A percentile compares a stretch with the other conserved stretches of the same genome.
Conservation (phyloP, 345 rosid species). For the Streptanthus diversifolius region DNA sequence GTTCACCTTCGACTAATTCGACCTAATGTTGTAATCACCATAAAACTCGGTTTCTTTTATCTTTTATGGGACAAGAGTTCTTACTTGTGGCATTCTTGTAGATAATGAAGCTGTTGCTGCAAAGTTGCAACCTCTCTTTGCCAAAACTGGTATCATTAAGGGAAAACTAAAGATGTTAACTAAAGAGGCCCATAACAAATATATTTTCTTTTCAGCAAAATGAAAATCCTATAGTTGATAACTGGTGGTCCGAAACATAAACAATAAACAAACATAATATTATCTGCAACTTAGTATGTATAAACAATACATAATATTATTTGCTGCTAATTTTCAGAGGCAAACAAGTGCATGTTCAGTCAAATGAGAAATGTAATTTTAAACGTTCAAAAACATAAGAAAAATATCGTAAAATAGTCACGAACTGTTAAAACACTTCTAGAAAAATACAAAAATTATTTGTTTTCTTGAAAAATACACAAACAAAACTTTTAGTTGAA, state of each 20-base stretch:
- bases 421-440: not conserved
- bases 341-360: not conserved
- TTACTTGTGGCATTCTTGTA: conserved; percentile 76
- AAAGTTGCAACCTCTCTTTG: conserved; percentile 66
- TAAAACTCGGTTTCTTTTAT: not conserved
- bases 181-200: not conserved
- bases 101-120: conserved; percentile 58
- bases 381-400: too few species aligned
- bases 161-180: not conserved
- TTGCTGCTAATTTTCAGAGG: not conserved
- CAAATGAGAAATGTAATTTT: not conserved
- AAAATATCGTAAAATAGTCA: not conserved
- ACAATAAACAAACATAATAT: too few species aligned
- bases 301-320: too few species aligned
- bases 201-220: not conserved
- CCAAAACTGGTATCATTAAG: conserved; percentile 57
- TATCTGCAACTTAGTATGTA: too few species aligned
- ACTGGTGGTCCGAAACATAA: too few species aligned
- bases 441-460: not conserved
- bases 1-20: not conserved
- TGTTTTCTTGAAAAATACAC: not conserved
- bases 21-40: not conserved
- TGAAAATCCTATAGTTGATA: too few species aligned
- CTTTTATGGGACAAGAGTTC: not conserved
- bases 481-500: not conserved